A percentile compares a stretch with the other conserved stretches of the same genome.
phyloP scores from a whole-genome alignment of 371 early-diverging fungal genomes.

The Actinomortierella ambigua region DNA sequence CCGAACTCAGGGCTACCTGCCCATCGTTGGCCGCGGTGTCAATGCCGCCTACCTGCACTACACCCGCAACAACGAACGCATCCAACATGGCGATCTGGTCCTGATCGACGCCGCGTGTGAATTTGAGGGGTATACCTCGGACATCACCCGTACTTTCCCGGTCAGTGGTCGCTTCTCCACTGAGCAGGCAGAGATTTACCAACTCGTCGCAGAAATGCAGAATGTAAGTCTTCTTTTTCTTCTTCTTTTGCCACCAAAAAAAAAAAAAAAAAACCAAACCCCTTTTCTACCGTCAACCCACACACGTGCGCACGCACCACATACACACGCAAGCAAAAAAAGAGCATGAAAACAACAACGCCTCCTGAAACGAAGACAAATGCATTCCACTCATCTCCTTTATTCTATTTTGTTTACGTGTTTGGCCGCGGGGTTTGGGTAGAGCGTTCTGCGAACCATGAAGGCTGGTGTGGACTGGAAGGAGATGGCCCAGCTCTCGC shows the following conservation, averaged over 20 bases:
- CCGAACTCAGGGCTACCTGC: constrained; percentile 55
- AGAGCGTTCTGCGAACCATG: constrained; percentile 59
- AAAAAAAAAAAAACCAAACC: no score
- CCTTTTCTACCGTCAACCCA: no score
- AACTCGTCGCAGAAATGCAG: constrained; percentile 85
- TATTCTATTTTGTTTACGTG: background rate
- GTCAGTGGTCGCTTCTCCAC: constrained; percentile 77
- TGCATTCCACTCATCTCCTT: background rate
- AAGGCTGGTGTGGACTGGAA: constrained; percentile 84
- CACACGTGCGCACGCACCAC: no score
- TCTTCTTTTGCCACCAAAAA: background rate
- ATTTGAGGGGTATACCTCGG: constrained; percentile 79
- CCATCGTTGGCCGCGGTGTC: constrained; percentile 65
- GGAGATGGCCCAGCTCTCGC: constrained; percentile 81
- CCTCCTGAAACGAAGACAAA: no score
- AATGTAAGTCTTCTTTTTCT: constrained; percentile 45
- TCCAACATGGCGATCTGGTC: constrained; percentile 64
- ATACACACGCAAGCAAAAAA: no score
- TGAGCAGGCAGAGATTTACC: constrained; percentile 78
- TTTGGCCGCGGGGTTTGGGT: background rate
- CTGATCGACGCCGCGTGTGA: constrained; percentile 92
- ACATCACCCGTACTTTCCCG: constrained; percentile 91
- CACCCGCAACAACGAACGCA: constrained; percentile 51
- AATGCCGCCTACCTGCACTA: constrained; percentile 66
- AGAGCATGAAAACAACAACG: no score